Base-by-base conservation (phyloP, 176 grass and related monocot species). In the Panicum miliaceum region DNA sequence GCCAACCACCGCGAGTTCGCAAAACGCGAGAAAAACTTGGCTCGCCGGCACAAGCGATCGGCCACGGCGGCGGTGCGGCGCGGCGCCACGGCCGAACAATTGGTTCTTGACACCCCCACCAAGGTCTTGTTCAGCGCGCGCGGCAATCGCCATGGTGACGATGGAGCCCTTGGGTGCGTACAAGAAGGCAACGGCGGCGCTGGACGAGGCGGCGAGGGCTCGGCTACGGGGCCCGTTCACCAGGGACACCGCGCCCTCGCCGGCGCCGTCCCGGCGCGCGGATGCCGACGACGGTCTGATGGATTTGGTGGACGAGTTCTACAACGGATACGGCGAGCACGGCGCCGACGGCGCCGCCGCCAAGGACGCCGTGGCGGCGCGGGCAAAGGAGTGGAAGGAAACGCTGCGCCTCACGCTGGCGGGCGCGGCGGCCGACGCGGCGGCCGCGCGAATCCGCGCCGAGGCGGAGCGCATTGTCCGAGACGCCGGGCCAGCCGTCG, bases 251-350 rank as follows among this genome's bases (percentile, higher is more conserved):
- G 48, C 41, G 14, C 18, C 54, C 40, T 52, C 64, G 20, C 1
- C 52, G 73, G 35, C 74, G 47, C 25, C 66, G 62, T 45, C 64
- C 26, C 25, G 68, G 40, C 68, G 45, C 25, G 73, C 73, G 38
- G 84, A 91, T 8, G 86, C 68, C 72, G 64, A 62, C 43, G 88
- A 91, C 53, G 79, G 85, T 20, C 84, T 97, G 79, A 87, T 88
- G 37, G 75, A 93, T 58, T 38, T 94, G 73, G 90, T 94, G 11
- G 60, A 90, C 53, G 90, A 91, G 67, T 97, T 97, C 88, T 97
- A 94, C 86, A 78, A 93, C 51, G 84, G 69, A 6, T 73, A 67
- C 69, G 76, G 68, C 32, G 86, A 80, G 56, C 29, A 54, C 38
- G 22, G 75, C 45, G n/a, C 50, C 47, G 74, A 60, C 53, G 75